These are phyloP conservation scores for Exsudoporus frostii DNA, from an alignment of 768 basidiomycete species.

Conservation along the genomic window DNA sequence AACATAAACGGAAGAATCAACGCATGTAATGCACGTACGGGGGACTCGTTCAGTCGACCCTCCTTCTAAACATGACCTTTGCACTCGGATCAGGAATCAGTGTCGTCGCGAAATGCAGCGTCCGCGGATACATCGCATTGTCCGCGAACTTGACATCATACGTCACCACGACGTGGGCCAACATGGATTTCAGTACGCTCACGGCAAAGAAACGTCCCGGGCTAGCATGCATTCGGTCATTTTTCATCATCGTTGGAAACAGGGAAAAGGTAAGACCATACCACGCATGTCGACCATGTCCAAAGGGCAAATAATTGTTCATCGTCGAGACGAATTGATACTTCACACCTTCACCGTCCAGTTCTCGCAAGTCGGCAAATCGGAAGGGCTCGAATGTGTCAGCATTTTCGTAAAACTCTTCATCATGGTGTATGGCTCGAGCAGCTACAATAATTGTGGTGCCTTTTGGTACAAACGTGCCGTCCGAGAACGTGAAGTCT, in stretches of 20 bases:
- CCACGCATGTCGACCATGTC: too few species aligned
- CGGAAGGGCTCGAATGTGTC: slow-evolving; percentile 9
- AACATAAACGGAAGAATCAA: neutral
- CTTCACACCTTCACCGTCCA: too few species aligned
- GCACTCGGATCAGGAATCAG: neutral
- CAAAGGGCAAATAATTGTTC: too few species aligned
- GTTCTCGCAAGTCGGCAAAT: neutral
- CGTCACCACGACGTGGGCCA: slow-evolving; percentile 10
- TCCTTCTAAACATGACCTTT: neutral
- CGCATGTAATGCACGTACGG: neutral
- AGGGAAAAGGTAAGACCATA: too few species aligned
- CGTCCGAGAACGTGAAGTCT: slow-evolving; percentile 37
- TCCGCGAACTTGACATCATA: slow-evolving; percentile 9
- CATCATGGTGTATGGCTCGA: slow-evolving; percentile 20
- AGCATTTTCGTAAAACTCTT: slow-evolving; percentile 26
- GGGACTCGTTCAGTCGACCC: neutral
- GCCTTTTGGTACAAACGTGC: slow-evolving; percentile 36
- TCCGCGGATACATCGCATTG: neutral
- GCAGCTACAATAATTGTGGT: slow-evolving; percentile 22
- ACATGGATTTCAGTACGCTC: slow-evolving; percentile 8
- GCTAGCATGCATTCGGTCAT: slow-evolving; percentile 2
- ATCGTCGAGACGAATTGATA: too few species aligned
- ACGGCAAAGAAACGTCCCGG: slow-evolving; percentile 17
- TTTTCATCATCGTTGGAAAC: too few species aligned
- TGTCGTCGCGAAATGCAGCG: neutral